Evolutionary conservation across 2,329 filamentous ascomycete species (phyloP), one percentile per base, ranked within the genome.

Genomic region (Epichloe gansuensis): DNA sequence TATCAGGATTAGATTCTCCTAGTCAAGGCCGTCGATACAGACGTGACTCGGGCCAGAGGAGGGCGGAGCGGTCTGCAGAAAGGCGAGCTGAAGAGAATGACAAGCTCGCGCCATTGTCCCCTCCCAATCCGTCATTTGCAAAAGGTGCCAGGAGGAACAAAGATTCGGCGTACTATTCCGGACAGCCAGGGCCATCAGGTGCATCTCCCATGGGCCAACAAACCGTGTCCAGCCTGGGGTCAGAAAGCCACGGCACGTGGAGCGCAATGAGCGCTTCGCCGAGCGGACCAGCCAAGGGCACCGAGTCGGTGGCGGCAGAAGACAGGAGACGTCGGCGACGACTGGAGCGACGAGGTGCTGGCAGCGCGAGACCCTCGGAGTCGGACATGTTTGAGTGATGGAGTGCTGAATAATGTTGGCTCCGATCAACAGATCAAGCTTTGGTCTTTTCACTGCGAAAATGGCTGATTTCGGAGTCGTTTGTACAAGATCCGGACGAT

Each of bases 91-190:
- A 76, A 45, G 66, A 63, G 21, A 60, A 66, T 42, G 62, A 67
- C 17, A 60, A 62, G n/a, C 60, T 74, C n/a, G 65, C 66, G 7
- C 70, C 75, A 5, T 62, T 82, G 2, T 74, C 73, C 11, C 79
- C 79, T 2, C 80, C 81, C 0, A 74, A 76, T 52, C 77, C 81
- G 9, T 71, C 77, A 5, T 81, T 79, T 60, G 76, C 78, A 5
- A 74, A 71, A 43, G 73, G 72, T 0, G 69, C 70, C 54, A 72
- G 73, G 59, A 69, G 65, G 11, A 64, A 66, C 2, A 83, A 82
- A 59, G 81, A 84, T 60, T 81, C 78, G 45, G 77, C 78, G 8
- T 83, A 83, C 59, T 83, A 81, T 60, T 80, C 78, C 3, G 77
- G 77, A n/a, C 63, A 64, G 54, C 67, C 72, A 2, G 69, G 71